Evolutionary conservation across 352 stramenopile genomes (phyloP).

Genomic region (Phytophthora syringae): DNA sequence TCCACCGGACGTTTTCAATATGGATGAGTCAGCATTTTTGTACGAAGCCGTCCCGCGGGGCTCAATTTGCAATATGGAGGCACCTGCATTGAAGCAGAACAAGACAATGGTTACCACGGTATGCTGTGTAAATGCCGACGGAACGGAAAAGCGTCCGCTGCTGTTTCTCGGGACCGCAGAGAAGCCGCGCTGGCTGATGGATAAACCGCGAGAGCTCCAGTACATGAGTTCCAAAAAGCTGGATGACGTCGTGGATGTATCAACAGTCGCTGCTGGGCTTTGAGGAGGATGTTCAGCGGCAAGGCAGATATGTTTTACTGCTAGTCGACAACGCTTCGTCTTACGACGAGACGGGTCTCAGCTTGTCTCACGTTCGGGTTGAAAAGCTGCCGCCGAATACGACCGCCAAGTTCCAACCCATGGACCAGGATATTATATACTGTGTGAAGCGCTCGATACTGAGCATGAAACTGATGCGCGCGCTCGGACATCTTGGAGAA

Average conservation of each 20-base stretch:
- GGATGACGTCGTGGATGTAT: not conserved
- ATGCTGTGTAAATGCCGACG: not conserved
- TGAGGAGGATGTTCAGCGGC: not conserved
- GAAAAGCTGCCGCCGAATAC: too few relatives aligned
- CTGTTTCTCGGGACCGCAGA: not conserved
- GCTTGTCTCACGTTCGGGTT: too few relatives aligned
- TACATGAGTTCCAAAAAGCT: too few relatives aligned
- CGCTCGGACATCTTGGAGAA: too few relatives aligned
- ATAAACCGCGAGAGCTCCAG: not conserved
- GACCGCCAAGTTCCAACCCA: too few relatives aligned
- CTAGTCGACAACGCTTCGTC: too few relatives aligned
- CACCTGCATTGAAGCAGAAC: not conserved
- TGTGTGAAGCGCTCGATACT: too few relatives aligned
- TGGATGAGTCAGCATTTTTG: conserved; percentile 1
- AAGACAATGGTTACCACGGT: not conserved
- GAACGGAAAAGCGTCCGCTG: not conserved
- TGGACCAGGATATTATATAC: too few relatives aligned
- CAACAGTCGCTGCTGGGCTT: not conserved
- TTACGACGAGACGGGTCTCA: too few relatives aligned
- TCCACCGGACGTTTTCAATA: not conserved
- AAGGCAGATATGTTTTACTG: too few relatives aligned
- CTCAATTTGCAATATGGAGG: not conserved
- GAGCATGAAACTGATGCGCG: too few relatives aligned
- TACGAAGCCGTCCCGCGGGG: not conserved
- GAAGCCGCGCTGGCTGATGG: not conserved